A percentile compares a stretch with the other conserved stretches of the same genome.
phyloP scores from a whole-genome alignment of 2,329 filamentous ascomycete genomes.

The Nemania abortiva region DNA sequence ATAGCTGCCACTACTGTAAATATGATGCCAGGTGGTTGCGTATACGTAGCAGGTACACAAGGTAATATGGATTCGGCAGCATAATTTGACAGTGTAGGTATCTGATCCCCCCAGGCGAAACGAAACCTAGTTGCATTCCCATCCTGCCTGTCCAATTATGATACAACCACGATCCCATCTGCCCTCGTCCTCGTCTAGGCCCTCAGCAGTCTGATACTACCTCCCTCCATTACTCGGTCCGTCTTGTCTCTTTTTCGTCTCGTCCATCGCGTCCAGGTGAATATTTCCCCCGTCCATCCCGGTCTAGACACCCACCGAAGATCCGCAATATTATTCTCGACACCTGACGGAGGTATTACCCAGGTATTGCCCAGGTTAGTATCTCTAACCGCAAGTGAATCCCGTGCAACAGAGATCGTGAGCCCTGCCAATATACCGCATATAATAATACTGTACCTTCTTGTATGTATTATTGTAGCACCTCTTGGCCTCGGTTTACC shows the following conservation, averaged over 20 bases:
- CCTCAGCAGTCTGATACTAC: slow-evolving; percentile 16
- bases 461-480: neutral
- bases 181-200: slow-evolving; percentile 11
- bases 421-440: slow-evolving; percentile 29
- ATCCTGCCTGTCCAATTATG: slow-evolving; percentile 1
- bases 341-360: slow-evolving; percentile 1
- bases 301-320: slow-evolving; percentile 26
- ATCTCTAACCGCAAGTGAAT: slow-evolving; percentile 37
- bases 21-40: neutral
- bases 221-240: slow-evolving; percentile 16
- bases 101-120: slow-evolving; percentile 12
- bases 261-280: slow-evolving; percentile 21
- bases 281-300: slow-evolving; percentile 31
- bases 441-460: too few species aligned
- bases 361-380: slow-evolving; percentile 28
- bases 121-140: slow-evolving; percentile 12
- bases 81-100: neutral
- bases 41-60: neutral
- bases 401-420: slow-evolving; percentile 29
- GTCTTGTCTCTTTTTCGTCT: slow-evolving; percentile 11
- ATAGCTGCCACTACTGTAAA: neutral
- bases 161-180: slow-evolving; percentile 8
- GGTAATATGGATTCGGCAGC: neutral
- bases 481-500: slow-evolving; percentile 4
- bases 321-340: slow-evolving; percentile 16